phyloP scores from a whole-genome alignment of 768 basidiomycete species.

The Xerocomellus dryophilus region DNA sequence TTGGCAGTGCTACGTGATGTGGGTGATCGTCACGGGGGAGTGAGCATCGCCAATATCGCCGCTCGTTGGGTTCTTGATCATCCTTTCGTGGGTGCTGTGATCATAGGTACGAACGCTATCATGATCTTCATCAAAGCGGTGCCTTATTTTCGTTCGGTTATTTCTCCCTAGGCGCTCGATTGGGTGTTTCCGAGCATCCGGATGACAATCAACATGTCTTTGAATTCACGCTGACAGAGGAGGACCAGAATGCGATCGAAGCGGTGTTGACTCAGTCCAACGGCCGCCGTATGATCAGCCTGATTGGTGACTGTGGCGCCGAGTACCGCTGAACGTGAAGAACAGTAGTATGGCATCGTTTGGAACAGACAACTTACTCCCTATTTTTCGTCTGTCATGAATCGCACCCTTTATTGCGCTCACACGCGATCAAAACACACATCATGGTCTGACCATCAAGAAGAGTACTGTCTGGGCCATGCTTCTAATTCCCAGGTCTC shows the following conservation, averaged over 20 bases:
- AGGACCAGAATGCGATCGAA: conserved; percentile 64
- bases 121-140: neutral
- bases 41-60: conserved; percentile 75
- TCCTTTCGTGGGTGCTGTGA: conserved; percentile 69
- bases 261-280: conserved; percentile 59
- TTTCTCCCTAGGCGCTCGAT: conserved; percentile 51
- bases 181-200: conserved; percentile 72
- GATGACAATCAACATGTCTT: conserved; percentile 67
- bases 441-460: neutral
- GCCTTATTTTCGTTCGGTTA: neutral
- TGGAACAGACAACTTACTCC: neutral
- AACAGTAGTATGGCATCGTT: neutral
- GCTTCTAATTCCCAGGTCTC: neutral
- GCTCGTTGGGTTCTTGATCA: conserved; percentile 84
- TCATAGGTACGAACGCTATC: conserved; percentile 52
- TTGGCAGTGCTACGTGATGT: conserved; percentile 57
- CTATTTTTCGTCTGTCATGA: neutral
- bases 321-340: conserved; percentile 56
- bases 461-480: neutral
- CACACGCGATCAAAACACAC: neutral
- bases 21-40: conserved; percentile 61
- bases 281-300: conserved; percentile 56
- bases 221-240: conserved; percentile 50
- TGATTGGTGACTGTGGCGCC: conserved; percentile 80
- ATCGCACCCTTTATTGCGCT: neutral